Base-by-base conservation (phyloP, 148 eudicot genomes). In the Dysphania ambrosioides region DNA sequence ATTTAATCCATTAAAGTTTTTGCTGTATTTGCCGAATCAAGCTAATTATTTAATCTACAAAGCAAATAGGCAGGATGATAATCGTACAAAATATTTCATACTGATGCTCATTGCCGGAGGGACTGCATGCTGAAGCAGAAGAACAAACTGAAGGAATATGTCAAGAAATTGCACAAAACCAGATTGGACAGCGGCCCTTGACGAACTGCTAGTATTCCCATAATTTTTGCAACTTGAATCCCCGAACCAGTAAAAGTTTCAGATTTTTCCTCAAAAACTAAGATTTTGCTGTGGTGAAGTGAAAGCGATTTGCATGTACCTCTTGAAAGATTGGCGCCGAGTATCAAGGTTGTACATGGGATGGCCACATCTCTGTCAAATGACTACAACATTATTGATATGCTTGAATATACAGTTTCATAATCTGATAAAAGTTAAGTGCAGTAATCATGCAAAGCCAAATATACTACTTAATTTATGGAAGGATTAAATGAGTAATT, bases 21-120 rank as follows among this genome's bases (percentile, higher is more conserved):
- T n/a, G n/a, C n/a, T n/a, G n/a, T n/a, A n/a, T n/a, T n/a, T n/a
- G n/a, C n/a, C n/a, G n/a, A n/a, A n/a, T n/a, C n/a, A n/a, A n/a
- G n/a, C n/a, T 3, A 16, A 47, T 16, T 2, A 15, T 47, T 16
- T 2, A 47, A 47, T 47, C 53, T 21, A 47, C 53, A 16, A 5
- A 47, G 18, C 18, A 47, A 21, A 13, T 2, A 13, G 53, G 53
- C 16, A 47, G 16, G 53, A 47, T 47, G 16, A 47, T 55, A 6
- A 51, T 21, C 5, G 15, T 31, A 29, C 27, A 9, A 29, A 12
- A 2, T 18, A 5, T 12, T 63, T 11, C 67, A 2, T 83, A 92
- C 96, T 91, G 72, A 89, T 91, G 81, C 86, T 89, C 88, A 91
- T 86, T 51, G 98, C 98, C 24, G 98, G 97, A 63, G 98, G 98